phyloP scores from a whole-genome alignment of 257 asterid species.

The Petunia axillaris region DNA sequence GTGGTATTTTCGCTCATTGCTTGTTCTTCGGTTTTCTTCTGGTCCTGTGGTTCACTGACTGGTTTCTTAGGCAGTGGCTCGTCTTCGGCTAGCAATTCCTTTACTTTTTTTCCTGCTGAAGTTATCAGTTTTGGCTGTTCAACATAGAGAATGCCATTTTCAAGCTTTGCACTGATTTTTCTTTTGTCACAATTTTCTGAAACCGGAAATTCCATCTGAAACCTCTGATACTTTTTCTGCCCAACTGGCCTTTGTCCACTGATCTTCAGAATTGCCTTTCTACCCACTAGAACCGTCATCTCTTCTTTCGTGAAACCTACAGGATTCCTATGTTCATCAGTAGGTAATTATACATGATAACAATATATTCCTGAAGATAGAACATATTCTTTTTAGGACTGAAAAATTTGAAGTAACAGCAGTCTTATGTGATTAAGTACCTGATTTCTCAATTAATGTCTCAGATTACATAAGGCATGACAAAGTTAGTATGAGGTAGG shows the following conservation, averaged over 20 bases:
- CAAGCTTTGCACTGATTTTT: constrained; percentile 54
- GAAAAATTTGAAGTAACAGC: too few species aligned
- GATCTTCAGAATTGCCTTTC: constrained; percentile 52
- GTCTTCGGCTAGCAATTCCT: constrained; percentile 20
- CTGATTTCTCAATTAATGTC: too few species aligned
- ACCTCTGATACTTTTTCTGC: constrained; percentile 29
- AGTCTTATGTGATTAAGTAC: too few species aligned
- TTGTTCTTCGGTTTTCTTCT: constrained; percentile 7
- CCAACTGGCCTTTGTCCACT: constrained; percentile 56
- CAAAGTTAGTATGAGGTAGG: too few species aligned
- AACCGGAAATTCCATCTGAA: constrained; percentile 52
- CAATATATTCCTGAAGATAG: not conserved
- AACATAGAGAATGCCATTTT: constrained; percentile 45
- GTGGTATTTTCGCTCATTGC: constrained; percentile 5
- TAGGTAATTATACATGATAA: not conserved
- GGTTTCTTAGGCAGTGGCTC: not conserved
- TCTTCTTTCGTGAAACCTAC: constrained; percentile 68
- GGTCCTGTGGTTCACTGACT: constrained; percentile 12
- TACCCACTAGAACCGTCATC: constrained; percentile 57
- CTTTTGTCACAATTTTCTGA: constrained; percentile 43
- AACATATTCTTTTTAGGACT: not conserved
- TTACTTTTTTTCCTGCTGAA: constrained; percentile 26
- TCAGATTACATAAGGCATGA: too few species aligned
- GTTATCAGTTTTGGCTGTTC: constrained; percentile 46
- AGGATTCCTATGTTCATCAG: not conserved